Percentiles rank a stretch among this genome's conserved stretches.
phyloP scores from a whole-genome alignment of 192 early-diverging fungal genomes.

The Gonapodya prolifera region DNA sequence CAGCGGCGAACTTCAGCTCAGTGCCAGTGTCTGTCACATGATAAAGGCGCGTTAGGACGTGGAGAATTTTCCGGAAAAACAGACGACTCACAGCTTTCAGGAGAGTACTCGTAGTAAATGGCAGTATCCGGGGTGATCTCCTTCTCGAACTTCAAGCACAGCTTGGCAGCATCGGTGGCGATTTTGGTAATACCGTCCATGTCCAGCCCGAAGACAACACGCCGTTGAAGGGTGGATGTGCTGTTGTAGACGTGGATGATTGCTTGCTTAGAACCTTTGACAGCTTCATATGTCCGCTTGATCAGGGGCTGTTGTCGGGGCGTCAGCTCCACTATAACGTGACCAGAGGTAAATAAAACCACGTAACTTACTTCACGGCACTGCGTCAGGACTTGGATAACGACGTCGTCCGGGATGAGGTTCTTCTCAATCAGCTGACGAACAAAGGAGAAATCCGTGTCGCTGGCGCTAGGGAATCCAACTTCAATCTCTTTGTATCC shows the following conservation, averaged over 20 bases:
- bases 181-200: background rate
- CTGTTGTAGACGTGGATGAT: background rate
- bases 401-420: background rate
- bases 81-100: no score
- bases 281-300: background rate
- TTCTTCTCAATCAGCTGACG: background rate
- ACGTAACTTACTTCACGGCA: no score
- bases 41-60: no score
- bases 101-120: background rate
- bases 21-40: background rate
- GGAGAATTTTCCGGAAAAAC: no score
- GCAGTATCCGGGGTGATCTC: background rate
- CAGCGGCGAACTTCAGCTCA: background rate
- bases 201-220: background rate
- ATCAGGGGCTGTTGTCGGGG: background rate
- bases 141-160: background rate
- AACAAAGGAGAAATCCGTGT: background rate
- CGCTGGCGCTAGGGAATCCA: background rate
- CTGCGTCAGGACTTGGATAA: background rate
- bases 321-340: no score
- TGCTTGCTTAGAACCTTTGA: background rate
- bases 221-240: background rate
- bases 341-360: no score
- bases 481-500: conserved; percentile 1
- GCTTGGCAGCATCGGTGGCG: background rate